Evolutionary conservation across 345 rosid genomes (phyloP).

Genomic region (Moricandia arvensis): DNA sequence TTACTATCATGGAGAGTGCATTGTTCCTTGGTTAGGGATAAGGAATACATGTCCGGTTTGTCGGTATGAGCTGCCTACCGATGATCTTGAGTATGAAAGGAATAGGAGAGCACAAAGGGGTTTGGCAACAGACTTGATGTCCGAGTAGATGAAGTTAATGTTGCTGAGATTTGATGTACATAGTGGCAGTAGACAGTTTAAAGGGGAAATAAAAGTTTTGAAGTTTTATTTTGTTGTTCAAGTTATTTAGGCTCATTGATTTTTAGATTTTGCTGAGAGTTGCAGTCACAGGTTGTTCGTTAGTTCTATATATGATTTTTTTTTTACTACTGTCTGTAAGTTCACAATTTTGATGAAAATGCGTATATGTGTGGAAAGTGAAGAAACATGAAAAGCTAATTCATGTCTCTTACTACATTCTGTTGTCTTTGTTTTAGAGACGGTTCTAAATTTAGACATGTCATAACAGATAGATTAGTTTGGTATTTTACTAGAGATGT

Average conservation of each 20-base stretch:
- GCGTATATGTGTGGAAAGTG: background rate
- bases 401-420: background rate
- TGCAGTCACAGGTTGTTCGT: background rate
- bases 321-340: background rate
- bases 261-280: background rate
- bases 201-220: background rate
- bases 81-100: slow-evolving; percentile 70
- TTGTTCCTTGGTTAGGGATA: slow-evolving; percentile 77
- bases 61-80: slow-evolving; percentile 82
- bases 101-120: slow-evolving; percentile 41
- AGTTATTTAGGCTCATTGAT: background rate
- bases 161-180: slow-evolving; percentile 18
- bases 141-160: too few species aligned
- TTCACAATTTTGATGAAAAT: background rate
- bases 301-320: background rate
- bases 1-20: slow-evolving; percentile 81
- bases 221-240: background rate
- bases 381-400: background rate
- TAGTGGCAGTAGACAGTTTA: background rate
- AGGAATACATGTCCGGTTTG: slow-evolving; percentile 95
- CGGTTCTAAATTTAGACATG: too few species aligned
- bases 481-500: background rate
- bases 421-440: too few species aligned
- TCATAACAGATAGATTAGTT: too few species aligned
- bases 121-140: too few species aligned